phyloP scores from a whole-genome alignment of 1,284 basidiomycete species.

The Kwoniella shivajii region DNA sequence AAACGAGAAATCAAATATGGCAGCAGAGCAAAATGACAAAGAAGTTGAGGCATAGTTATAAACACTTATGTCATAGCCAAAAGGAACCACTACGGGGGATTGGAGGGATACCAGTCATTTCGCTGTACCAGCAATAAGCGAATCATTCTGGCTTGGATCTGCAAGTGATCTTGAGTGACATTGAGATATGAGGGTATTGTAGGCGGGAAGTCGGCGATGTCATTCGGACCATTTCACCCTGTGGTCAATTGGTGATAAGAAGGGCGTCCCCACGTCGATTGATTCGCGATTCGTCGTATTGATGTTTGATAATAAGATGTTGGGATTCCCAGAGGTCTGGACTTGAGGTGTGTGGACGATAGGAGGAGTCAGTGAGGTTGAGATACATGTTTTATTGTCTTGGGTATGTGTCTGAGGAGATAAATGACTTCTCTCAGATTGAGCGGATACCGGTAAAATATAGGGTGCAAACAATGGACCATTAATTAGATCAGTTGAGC shows the following conservation, averaged over 20 bases:
- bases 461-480: no score
- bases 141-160: no score
- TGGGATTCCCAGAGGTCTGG: not conserved
- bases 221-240: slow-evolving; percentile 7
- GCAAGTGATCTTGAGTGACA: not conserved
- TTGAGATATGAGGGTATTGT: not conserved
- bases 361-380: no score
- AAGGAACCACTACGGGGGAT: no score
- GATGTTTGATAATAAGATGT: not conserved
- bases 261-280: not conserved
- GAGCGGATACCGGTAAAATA: no score
- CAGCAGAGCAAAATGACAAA: no score
- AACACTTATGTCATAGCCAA: no score
- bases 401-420: not conserved
- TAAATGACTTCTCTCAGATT: not conserved
- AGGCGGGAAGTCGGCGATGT: not conserved
- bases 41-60: no score
- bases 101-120: no score
- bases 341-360: not conserved
- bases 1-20: no score
- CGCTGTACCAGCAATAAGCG: no score
- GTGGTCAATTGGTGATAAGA: not conserved
- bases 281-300: not conserved
- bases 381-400: not conserved
- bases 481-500: not conserved